A percentile compares a stretch with the other conserved stretches of the same genome.
Evolutionary conservation across 2,329 filamentous ascomycete genomes (phyloP).

Genomic region (Geosmithia morbida): DNA sequence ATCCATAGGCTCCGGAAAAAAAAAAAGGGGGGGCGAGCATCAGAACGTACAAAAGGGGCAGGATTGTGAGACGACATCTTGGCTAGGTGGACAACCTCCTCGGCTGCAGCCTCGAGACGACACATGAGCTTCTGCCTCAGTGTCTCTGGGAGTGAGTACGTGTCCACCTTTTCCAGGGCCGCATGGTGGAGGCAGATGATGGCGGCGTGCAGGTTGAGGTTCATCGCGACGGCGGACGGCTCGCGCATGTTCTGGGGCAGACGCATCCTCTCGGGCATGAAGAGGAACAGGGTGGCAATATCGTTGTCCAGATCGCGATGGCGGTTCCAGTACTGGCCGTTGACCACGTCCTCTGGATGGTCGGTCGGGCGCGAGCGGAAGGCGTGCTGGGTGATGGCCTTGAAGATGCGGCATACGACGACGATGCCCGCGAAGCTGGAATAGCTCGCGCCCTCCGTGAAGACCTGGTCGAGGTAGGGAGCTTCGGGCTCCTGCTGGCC

Average conservation of each 20-base stretch:
- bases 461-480: slow-evolving; percentile 46
- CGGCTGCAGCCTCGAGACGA: slow-evolving; percentile 64
- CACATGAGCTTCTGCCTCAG: slow-evolving; percentile 58
- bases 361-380: slow-evolving; percentile 59
- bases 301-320: slow-evolving; percentile 74
- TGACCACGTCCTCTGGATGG: slow-evolving; percentile 54
- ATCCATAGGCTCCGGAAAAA: background rate
- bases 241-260: slow-evolving; percentile 56
- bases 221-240: slow-evolving; percentile 63
- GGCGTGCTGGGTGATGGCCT: slow-evolving; percentile 66
- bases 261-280: slow-evolving; percentile 60
- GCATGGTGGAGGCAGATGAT: slow-evolving; percentile 83
- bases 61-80: slow-evolving; percentile 61
- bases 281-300: slow-evolving; percentile 63
- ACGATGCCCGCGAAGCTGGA: slow-evolving; percentile 60
- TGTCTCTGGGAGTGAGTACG: slow-evolving; percentile 47
- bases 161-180: slow-evolving; percentile 70
- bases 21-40: too few relatives aligned
- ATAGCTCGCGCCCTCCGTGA: slow-evolving; percentile 45
- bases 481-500: slow-evolving; percentile 47
- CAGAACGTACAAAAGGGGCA: slow-evolving; percentile 6
- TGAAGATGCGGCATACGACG: slow-evolving; percentile 66
- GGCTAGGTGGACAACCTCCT: slow-evolving; percentile 75
- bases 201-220: slow-evolving; percentile 79
- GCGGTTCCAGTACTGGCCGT: slow-evolving; percentile 74